A percentile compares a stretch with the other conserved stretches of the same genome.
Conservation (phyloP, 1,284 basidiomycete genomes). For the Ustilago crameri region DNA sequence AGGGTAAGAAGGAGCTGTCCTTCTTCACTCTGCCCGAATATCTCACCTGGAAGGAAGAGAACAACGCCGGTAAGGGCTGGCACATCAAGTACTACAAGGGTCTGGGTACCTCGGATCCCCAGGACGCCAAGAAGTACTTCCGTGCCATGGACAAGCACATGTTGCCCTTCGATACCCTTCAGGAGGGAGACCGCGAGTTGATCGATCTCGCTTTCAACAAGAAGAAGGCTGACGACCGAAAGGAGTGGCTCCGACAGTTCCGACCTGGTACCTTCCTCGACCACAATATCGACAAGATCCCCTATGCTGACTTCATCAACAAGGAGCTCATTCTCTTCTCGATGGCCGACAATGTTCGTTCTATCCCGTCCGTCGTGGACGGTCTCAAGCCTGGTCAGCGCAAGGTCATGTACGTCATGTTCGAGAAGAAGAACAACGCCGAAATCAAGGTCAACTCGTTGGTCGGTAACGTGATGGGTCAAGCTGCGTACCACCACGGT, state of each 20-base stretch:
- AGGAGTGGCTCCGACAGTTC: conserved; percentile 96
- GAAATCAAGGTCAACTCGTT: conserved; percentile 98
- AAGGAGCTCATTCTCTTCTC: conserved; percentile 98
- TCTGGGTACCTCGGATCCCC: conserved; percentile 90
- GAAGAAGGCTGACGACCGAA: conserved; percentile 98
- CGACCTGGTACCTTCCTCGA: conserved; percentile 96
- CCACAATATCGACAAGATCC: conserved; percentile 86
- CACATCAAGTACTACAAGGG: conserved; percentile 82
- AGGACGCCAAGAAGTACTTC: conserved; percentile 93
- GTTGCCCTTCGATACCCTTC: conserved; percentile 86
- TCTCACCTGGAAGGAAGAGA: conserved; percentile 87
- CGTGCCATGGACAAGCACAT: conserved; percentile 90
- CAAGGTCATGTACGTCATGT: conserved; percentile 94
- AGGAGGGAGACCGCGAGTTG: conserved; percentile 84
- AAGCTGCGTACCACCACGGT: conserved; percentile 96
- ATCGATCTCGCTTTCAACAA: conserved; percentile 99
- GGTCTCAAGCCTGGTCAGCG: conserved; percentile 99
- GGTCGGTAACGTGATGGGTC: conserved; percentile 91
- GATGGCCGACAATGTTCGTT: conserved; percentile 98
- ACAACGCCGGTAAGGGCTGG: conserved; percentile 86
- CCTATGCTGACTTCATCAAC: conserved; percentile 95
- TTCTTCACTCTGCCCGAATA: conserved; percentile 99
- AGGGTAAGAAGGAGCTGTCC: conserved; percentile 81
- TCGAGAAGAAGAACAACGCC: conserved; percentile 90
- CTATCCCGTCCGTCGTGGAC: conserved; percentile 82